phyloP scores from a whole-genome alignment of 495 filamentous ascomycete genomes.

The Hypoxylon rickii region DNA sequence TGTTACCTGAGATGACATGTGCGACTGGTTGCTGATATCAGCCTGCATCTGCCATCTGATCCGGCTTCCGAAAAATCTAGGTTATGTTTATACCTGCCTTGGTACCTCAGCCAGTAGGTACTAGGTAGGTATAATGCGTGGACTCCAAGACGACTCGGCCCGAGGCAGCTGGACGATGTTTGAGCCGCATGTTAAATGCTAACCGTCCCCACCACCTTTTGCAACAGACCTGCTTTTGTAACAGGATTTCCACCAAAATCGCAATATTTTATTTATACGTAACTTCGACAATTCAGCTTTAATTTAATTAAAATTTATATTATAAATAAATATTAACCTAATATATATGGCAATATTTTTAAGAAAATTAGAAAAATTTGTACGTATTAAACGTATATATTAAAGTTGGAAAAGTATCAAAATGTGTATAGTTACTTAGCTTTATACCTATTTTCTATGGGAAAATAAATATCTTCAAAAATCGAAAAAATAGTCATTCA shows the following conservation, averaged over 20 bases:
- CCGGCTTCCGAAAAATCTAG: constrained; percentile 17
- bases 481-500: too few relatives aligned
- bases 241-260: too few relatives aligned
- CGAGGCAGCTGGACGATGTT: background rate
- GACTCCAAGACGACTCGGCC: constrained; percentile 9
- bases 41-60: constrained; percentile 22
- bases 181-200: constrained; percentile 19
- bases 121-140: background rate
- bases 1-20: constrained; percentile 22
- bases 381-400: background rate
- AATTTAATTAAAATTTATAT: too few relatives aligned
- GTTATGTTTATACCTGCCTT: background rate
- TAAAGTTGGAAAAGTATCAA: too few relatives aligned
- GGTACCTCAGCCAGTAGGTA: too few relatives aligned
- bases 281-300: too few relatives aligned
- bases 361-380: too few relatives aligned
- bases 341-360: background rate
- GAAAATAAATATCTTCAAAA: too few relatives aligned
- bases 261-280: too few relatives aligned
- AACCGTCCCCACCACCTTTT: background rate
- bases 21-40: constrained; percentile 19
- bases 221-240: background rate
- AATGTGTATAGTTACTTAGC: too few relatives aligned
- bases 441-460: too few relatives aligned
- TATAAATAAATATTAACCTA: background rate